A percentile compares a stretch with the other conserved stretches of the same genome.
These are phyloP conservation scores for Entamoeba histolytica DNA, from an alignment of 208 protist genomes.

Conservation along the genomic window DNA sequence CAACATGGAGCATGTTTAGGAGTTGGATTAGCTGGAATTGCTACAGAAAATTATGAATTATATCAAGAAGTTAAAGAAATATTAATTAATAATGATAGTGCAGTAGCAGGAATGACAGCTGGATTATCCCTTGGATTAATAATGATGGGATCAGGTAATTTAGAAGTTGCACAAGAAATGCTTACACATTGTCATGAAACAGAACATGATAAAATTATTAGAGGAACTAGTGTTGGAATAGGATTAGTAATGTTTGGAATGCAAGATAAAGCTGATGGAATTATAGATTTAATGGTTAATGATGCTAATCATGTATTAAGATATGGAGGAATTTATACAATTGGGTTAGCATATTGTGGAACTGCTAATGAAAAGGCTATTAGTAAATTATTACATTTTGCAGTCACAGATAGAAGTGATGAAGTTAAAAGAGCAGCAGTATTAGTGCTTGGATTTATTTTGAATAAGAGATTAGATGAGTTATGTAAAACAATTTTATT, in stretches of 20 bases:
- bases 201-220: constrained; percentile 96
- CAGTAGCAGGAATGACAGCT: constrained; percentile 87
- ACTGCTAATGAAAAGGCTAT: constrained; percentile 67
- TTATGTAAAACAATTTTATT: constrained; percentile 52
- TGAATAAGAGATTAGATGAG: constrained; percentile 67
- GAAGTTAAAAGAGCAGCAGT: constrained; percentile 87
- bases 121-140: constrained; percentile 88
- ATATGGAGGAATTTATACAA: constrained; percentile 77
- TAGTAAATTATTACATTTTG: constrained; percentile 71
- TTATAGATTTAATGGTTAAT: constrained; percentile 63
- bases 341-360: constrained; percentile 74
- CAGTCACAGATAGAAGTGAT: constrained; percentile 78
- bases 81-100: constrained; percentile 73
- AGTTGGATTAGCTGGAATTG: constrained; percentile 71
- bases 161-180: not conserved
- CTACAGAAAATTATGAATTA: constrained; percentile 62
- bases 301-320: constrained; percentile 23
- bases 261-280: constrained; percentile 64
- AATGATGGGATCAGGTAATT: too few species aligned
- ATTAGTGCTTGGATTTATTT: constrained; percentile 85
- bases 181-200: constrained; percentile 32
- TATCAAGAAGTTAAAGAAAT: constrained; percentile 75
- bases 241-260: constrained; percentile 76
- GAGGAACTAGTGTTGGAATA: constrained; percentile 75
- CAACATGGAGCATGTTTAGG: constrained; percentile 75